Conservation (phyloP, 164 flowering plant genomes). For the Warburgia ugandensis region DNA sequence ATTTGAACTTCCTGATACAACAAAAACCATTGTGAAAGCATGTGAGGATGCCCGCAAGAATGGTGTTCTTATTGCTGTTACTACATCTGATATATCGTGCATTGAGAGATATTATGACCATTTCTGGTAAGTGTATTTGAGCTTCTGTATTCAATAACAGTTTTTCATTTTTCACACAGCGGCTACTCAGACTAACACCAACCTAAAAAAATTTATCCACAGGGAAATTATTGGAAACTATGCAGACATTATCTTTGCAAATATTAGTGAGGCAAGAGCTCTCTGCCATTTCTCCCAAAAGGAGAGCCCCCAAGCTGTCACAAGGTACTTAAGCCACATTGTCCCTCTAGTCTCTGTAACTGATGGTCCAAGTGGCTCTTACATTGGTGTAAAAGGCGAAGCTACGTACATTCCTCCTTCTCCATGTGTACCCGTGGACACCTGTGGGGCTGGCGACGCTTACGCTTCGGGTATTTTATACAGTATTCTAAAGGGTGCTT, state of each 20-base stretch:
- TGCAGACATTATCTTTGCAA: conserved; percentile 86
- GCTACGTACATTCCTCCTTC: conserved; percentile 79
- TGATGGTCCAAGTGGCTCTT: conserved; percentile 80
- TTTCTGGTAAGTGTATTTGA: conserved; percentile 92
- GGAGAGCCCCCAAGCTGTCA: conserved; percentile 61
- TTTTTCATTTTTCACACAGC: too few relatives aligned
- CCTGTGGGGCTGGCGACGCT: conserved; percentile 98
- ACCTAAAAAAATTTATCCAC: too few relatives aligned
- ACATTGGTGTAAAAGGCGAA: conserved; percentile 89
- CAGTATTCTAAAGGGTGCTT: conserved; percentile 57
- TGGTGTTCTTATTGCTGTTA: conserved; percentile 83
- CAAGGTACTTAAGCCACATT: conserved; percentile 83
- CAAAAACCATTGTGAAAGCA: conserved; percentile 62
- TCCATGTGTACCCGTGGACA: conserved; percentile 75
- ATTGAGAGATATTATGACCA: conserved; percentile 80
- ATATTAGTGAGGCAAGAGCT: conserved; percentile 85
- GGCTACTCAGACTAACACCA: too few relatives aligned
- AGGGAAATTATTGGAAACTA: conserved; percentile 85
- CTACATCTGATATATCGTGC: conserved; percentile 93
- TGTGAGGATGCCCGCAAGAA: conserved; percentile 71
- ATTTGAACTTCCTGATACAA: conserved; percentile 86
- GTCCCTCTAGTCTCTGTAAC: conserved; percentile 86
- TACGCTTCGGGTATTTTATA: conserved; percentile 91
- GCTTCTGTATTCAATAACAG: too few relatives aligned
- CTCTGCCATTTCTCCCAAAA: conserved; percentile 61